These are phyloP conservation scores for Erythrobasidium hasegawianum DNA, from an alignment of 1,284 basidiomycete species.

Conservation along the genomic window DNA sequence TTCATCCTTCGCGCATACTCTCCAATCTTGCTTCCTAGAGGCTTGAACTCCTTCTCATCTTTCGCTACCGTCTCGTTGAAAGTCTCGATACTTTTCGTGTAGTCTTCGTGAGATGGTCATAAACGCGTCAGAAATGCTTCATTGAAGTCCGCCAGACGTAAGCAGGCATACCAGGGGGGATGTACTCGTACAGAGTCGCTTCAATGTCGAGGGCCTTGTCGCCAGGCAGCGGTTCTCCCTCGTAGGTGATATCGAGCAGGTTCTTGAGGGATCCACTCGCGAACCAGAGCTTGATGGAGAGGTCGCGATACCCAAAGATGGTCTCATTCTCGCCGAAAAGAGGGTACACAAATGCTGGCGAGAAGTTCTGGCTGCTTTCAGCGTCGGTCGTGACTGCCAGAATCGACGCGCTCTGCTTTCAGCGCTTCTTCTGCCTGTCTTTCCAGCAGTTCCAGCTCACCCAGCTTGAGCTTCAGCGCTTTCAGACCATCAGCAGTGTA, in stretches of 20 bases:
- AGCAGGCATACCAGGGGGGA: slow-evolving; percentile 61
- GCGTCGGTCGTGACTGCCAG: slow-evolving; percentile 3
- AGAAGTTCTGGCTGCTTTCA: slow-evolving; percentile 37
- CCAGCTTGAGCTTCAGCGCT: slow-evolving; percentile 39
- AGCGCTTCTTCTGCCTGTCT: slow-evolving; percentile 4
- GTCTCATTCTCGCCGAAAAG: slow-evolving; percentile 95
- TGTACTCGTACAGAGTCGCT: slow-evolving; percentile 68
- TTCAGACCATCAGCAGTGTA: slow-evolving; percentile 34
- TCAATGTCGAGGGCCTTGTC: slow-evolving; percentile 82
- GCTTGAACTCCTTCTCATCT: slow-evolving; percentile 70
- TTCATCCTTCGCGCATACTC: slow-evolving; percentile 56
- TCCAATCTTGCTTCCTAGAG: slow-evolving; percentile 69
- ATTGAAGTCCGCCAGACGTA: neutral
- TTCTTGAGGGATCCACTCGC: slow-evolving; percentile 79
- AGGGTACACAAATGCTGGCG: slow-evolving; percentile 47
- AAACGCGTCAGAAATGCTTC: neutral
- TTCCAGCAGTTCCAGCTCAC: slow-evolving; percentile 15
- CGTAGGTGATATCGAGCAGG: slow-evolving; percentile 68
- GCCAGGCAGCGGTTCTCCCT: slow-evolving; percentile 62
- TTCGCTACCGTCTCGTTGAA: slow-evolving; percentile 68
- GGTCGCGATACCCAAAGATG: slow-evolving; percentile 85
- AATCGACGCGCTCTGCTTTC: slow-evolving; percentile 17
- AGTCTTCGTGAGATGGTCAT: slow-evolving; percentile 55
- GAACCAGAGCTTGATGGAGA: slow-evolving; percentile 74
- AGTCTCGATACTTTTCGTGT: slow-evolving; percentile 61